A percentile compares a stretch with the other conserved stretches of the same genome.
Evolutionary conservation across 768 basidiomycete genomes (phyloP).

Genomic region (Termitomyces eurrhizus): DNA sequence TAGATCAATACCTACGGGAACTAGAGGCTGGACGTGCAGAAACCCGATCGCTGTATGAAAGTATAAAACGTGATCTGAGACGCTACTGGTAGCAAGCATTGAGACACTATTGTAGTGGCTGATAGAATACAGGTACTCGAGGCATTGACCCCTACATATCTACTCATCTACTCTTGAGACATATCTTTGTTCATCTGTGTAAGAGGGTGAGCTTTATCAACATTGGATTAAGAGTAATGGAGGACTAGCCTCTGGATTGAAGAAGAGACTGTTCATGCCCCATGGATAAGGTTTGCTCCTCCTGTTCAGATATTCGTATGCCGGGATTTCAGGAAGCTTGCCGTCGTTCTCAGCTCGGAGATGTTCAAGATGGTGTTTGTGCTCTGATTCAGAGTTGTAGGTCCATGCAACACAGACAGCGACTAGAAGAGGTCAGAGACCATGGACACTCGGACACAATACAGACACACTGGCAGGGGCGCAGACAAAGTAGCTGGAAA

Average conservation of each 20-base stretch:
- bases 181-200: constrained; percentile 65
- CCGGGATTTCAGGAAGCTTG: constrained; percentile 62
- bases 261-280: constrained; percentile 83
- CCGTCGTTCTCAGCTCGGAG: constrained; percentile 71
- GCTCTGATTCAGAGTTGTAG: constrained; percentile 57
- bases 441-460: neutral
- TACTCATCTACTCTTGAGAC: constrained; percentile 23
- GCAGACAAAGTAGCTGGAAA: constrained; percentile 67
- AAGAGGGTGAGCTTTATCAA: neutral
- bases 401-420: constrained; percentile 50
- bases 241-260: constrained; percentile 62
- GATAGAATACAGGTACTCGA: neutral
- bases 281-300: constrained; percentile 81
- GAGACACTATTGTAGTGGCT: neutral
- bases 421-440: constrained; percentile 28
- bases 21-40: constrained; percentile 58
- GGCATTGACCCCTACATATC: constrained; percentile 1
- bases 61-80: constrained; percentile 66
- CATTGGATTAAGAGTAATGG: neutral
- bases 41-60: constrained; percentile 63
- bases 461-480: constrained; percentile 63
- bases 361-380: constrained; percentile 68
- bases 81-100: constrained; percentile 55
- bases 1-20: constrained; percentile 73
- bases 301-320: constrained; percentile 76